Evolutionary conservation across 2,329 filamentous ascomycete species (phyloP).

Genomic region (Neonectria hederae): DNA sequence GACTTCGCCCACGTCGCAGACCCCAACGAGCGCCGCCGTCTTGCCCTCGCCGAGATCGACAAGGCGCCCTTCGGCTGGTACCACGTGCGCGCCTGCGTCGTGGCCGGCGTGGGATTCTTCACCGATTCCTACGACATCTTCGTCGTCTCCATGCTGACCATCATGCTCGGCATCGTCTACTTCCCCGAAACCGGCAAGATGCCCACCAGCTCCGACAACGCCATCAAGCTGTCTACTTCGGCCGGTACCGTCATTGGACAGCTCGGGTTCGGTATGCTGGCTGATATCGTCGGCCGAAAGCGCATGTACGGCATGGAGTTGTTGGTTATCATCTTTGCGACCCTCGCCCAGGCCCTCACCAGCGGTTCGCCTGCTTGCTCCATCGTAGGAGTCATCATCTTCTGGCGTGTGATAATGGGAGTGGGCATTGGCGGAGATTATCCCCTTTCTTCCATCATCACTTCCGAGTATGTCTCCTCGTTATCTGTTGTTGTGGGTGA

Average conservation of each 20-base stretch:
- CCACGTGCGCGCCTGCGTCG: conserved; percentile 78
- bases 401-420: conserved; percentile 81
- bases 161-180: conserved; percentile 83
- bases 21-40: conserved; percentile 79
- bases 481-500: not conserved
- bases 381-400: conserved; percentile 74
- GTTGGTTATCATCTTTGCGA: conserved; percentile 82
- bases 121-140: conserved; percentile 89
- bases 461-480: conserved; percentile 70
- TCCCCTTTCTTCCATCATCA: conserved; percentile 83
- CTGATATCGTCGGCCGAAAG: conserved; percentile 81
- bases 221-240: conserved; percentile 86
- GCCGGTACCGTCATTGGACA: conserved; percentile 87
- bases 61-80: conserved; percentile 87
- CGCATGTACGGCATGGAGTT: conserved; percentile 78
- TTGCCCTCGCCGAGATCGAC: conserved; percentile 84
- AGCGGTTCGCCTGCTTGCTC: conserved; percentile 70
- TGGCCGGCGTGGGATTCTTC: conserved; percentile 89
- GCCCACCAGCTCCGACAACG: conserved; percentile 75
- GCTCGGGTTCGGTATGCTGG: conserved; percentile 78
- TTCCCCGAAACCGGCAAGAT: conserved; percentile 68
- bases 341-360: conserved; percentile 75
- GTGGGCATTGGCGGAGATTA: conserved; percentile 68
- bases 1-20: conserved; percentile 73
- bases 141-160: conserved; percentile 75